Base-by-base conservation (phyloP, 192 early-diverging fungal genomes). In the Entomortierella parvispora region DNA sequence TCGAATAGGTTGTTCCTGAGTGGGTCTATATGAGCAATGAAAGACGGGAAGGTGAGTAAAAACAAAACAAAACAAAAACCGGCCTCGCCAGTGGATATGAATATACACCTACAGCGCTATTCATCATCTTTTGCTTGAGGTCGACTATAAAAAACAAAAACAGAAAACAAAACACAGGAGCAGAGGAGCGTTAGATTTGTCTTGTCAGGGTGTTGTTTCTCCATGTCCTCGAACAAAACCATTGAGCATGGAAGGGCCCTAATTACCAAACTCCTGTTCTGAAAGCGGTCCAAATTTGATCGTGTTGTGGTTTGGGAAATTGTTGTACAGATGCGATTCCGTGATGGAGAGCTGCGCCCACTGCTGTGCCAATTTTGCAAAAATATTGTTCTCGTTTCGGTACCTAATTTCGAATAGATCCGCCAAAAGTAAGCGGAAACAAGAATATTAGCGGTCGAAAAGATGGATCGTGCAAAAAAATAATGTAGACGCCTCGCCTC, bases 321-420 rank as follows among this genome's bases (percentile, higher is more conserved):
- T 69, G 37, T 88, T 84, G 59, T 82, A 93, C 0, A 93, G 40
- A 47, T 82, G 82, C 1, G 82, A 85, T 48, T 92, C 89, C 6
- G 90, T 86, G 28, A 86, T 86, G 4, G 92, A 93, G n/a, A 92
- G 80, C 50, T 91, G 83, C 2, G 92, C 89, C 64, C 88, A 91
- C 65, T 93, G 92, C 17, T 88, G 85, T 20, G 92, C 90, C 45
- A 93, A 64, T 61, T 87, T 89, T 26, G 80, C 84, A 80, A 92
- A 93, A 7, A 86, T 71, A 12, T 64, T 70, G 20, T 81, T 83
- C 43, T 93, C 90, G 12, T 86, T 71, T 22, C 80, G 79, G 53
- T 90, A 90, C 42, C 88, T 91, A 58, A n/a, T n/a, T n/a, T n/a
- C n/a, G n/a, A n/a, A n/a, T n/a, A n/a, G n/a, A n/a, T n/a, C n/a